These are phyloP conservation scores for Pichia pseudocactophila DNA, from an alignment of 805 yeast genomes.

Conservation along the genomic window DNA sequence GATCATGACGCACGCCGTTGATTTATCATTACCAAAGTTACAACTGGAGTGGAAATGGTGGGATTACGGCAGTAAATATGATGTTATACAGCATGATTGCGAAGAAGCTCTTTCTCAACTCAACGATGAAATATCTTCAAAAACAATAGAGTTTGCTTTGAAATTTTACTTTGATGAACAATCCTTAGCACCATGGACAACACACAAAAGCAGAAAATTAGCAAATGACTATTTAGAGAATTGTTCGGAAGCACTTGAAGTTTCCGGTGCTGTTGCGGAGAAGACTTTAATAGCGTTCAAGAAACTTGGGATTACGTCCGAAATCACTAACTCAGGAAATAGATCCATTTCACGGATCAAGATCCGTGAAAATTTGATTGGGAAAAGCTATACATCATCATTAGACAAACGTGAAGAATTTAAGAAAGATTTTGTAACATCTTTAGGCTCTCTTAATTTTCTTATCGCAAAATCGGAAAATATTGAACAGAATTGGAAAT, in stretches of 20 bases:
- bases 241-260: not conserved
- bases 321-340: constrained; percentile 5
- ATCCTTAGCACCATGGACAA: constrained; percentile 6
- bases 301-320: not conserved
- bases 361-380: constrained; percentile 10
- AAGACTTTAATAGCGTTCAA: not conserved
- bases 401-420: constrained; percentile 17
- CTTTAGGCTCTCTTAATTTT: constrained; percentile 6
- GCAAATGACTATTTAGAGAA: not conserved
- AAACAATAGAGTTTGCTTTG: not conserved
- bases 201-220: not conserved
- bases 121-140: too few relatives aligned
- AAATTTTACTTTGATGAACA: not conserved
- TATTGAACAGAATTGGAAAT: constrained; percentile 20
- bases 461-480: not conserved
- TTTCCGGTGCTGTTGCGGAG: not conserved
- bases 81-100: too few relatives aligned
- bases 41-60: constrained; percentile 11
- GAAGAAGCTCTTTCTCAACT: too few relatives aligned
- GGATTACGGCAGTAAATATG: not conserved
- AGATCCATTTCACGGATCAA: constrained; percentile 2
- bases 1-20: not conserved
- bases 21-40: not conserved
- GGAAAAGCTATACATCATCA: constrained; percentile 9
- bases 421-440: constrained; percentile 10